Evolutionary conservation across 345 rosid species (phyloP), one percentile per base, ranked within the genome.

Genomic region (Microthlaspi erraticum): DNA sequence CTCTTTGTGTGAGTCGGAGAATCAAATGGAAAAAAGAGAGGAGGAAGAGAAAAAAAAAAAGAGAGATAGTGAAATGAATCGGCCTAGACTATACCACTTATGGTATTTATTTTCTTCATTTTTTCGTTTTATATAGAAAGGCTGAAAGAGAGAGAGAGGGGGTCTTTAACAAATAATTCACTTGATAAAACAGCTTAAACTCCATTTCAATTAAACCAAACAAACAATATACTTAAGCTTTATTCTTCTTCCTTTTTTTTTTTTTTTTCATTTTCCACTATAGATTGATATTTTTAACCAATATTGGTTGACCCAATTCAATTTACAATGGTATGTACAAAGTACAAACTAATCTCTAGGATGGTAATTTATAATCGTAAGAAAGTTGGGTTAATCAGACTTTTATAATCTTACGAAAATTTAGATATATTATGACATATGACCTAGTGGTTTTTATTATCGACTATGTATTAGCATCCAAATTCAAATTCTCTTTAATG

Each of bases 41-140:
- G 68, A 43, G 33, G 64, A 58, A 10, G 29, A 10, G n/a, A 50
- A 17, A 13, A 64, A 17, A 56, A 10, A 17, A 12, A 23, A 70
- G 68, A 71, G 63, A 71, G 79, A 76, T 39, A 48, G 61, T 69
- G 79, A 76, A 52, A 67, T 67, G 73, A 43, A 67, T 68, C 26
- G 56, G 74, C 78, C 44, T 75, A 75, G 78, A 53, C 78, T 68
- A 75, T 68, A 68, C 78, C 78, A 75, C 64, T 75, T 75, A 26
- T 75, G 65, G 59, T 75, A 61, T 75, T 54, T 61, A 50, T 53
- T 53, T 54, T 54, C 44, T 54, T 68, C 10, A 26, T 53, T 52
- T 67, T 67, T 44, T 29, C 51, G 37, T 60, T 52, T 68, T 68
- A 60, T 75, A 68, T 53, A 74, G 62, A 74, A 16, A 66, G 52